Evolutionary conservation across 208 protist genomes (phyloP), one percentile per base, ranked within the genome.

Genomic region (Crithidia mellificae): DNA sequence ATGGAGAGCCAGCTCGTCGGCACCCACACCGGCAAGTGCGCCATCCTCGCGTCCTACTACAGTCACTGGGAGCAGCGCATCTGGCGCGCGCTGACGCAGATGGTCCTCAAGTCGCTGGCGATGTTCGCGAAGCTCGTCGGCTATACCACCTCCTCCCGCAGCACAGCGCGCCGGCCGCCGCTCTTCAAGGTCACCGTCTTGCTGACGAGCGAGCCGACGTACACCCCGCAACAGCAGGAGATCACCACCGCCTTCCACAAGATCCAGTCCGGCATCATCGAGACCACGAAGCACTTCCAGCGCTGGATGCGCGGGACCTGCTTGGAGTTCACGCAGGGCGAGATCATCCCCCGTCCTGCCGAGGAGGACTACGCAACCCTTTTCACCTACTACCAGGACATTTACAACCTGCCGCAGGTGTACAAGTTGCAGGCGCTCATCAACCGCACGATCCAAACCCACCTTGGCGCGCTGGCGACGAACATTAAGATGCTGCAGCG

Each of bases 251-350:
- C 88, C 19, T 92, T 98, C 52, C 83, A 97, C 82, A 95, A 97
- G 78, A 90, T 98, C 36, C 84, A 98, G 32, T 68, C 81, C 19
- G 84, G 91, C 47, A 94, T 98, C 63, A 89, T 99, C 65, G 96
- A 98, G 67, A 92, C 86, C 34, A 96, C 96, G n/a, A 95, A 96
- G 67, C 70, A 72, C 12, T 99, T 99, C 66, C 82, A 91, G 47
- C 97, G 98, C 4, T 99, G 98, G 97, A 97, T 97, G 96, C 83
- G 92, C 49, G 97, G 97, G 43, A 98, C 96, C 1, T 99, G 98
- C 81, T 81, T 98, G 64, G 92, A 97, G 76, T 97, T 92, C 78
- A 96, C 94, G 4, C 87, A 96, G 29, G 91, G 91, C 30, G 89
- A 97, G 62, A 83, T 97, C 63, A 88, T 94, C 49, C 88, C 93